These are phyloP conservation scores for Thyridium curvatum DNA, from an alignment of 2,329 filamentous ascomycete species.

Conservation along the genomic window DNA sequence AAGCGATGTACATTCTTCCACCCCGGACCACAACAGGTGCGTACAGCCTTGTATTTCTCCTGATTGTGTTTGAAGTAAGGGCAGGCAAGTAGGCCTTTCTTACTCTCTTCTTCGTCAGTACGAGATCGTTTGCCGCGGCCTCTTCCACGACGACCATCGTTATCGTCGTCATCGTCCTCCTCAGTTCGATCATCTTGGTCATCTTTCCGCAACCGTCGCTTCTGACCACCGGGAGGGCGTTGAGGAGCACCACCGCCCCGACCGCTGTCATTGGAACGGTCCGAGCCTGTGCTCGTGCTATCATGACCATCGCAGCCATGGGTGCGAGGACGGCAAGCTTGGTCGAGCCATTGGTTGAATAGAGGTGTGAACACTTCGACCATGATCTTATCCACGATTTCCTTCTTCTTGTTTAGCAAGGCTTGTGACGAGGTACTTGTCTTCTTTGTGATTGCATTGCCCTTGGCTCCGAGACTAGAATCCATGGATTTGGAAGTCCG, in stretches of 20 bases:
- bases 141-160: slow-evolving; percentile 1
- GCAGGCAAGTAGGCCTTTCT: slow-evolving; percentile 11
- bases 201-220: neutral
- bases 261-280: neutral
- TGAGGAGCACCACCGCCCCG: too few relatives aligned
- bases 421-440: neutral
- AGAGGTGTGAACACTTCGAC: slow-evolving; percentile 7
- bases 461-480: too few relatives aligned
- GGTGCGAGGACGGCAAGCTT: slow-evolving; percentile 2
- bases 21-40: slow-evolving; percentile 17
- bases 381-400: slow-evolving; percentile 17
- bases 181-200: neutral
- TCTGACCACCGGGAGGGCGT: neutral
- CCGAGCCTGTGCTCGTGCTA: slow-evolving; percentile 3
- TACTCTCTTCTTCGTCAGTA: neutral
- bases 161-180: neutral
- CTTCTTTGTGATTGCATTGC: neutral
- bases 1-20: slow-evolving; percentile 15
- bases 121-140: slow-evolving; percentile 8
- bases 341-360: slow-evolving; percentile 15
- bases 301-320: slow-evolving; percentile 2
- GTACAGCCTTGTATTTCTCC: slow-evolving; percentile 10
- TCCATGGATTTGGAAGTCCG: too few relatives aligned
- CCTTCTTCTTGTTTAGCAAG: slow-evolving; percentile 11
- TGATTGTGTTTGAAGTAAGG: slow-evolving; percentile 16